These are phyloP conservation scores for Colletotrichum zoysiae DNA, from an alignment of 2,329 filamentous ascomycete species.

Conservation along the genomic window DNA sequence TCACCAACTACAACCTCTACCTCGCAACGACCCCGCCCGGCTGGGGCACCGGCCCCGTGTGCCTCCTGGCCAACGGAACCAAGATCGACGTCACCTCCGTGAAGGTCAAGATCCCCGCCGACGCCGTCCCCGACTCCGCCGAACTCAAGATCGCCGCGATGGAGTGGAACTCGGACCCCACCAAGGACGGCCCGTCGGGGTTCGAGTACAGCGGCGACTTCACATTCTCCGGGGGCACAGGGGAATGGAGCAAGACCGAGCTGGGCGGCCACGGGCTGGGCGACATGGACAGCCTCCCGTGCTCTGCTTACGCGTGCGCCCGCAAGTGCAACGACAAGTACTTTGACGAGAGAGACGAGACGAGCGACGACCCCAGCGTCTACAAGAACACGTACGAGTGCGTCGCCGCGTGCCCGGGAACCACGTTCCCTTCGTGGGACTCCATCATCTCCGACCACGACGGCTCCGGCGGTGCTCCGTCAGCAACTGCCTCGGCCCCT, in stretches of 20 bases:
- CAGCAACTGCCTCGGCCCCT: not conserved
- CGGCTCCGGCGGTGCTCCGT: not conserved
- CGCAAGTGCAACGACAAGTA: conserved; percentile 35
- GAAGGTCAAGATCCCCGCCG: conserved; percentile 48
- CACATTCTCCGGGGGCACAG: conserved; percentile 33
- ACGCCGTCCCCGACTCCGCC: conserved; percentile 47
- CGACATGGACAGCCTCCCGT: conserved; percentile 28
- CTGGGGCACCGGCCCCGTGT: conserved; percentile 48
- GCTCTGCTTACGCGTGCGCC: conserved; percentile 36
- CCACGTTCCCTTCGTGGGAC: conserved; percentile 18
- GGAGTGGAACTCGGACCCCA: conserved; percentile 34
- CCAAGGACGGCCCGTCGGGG: conserved; percentile 28
- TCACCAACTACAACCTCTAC: conserved; percentile 48
- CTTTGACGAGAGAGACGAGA: conserved; percentile 22
- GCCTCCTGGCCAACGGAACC: conserved; percentile 51
- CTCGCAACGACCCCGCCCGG: conserved; percentile 50
- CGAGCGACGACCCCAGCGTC: not conserved
- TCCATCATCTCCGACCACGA: conserved; percentile 1
- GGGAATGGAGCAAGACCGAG: conserved; percentile 38
- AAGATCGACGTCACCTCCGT: conserved; percentile 46
- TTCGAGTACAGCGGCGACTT: conserved; percentile 41
- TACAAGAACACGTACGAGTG: conserved; percentile 29
- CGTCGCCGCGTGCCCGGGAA: conserved; percentile 15
- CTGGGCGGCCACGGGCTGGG: conserved; percentile 18
- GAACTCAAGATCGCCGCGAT: conserved; percentile 48